These are phyloP conservation scores for Crithidia bombi DNA, from an alignment of 208 protist genomes.

Conservation along the genomic window DNA sequence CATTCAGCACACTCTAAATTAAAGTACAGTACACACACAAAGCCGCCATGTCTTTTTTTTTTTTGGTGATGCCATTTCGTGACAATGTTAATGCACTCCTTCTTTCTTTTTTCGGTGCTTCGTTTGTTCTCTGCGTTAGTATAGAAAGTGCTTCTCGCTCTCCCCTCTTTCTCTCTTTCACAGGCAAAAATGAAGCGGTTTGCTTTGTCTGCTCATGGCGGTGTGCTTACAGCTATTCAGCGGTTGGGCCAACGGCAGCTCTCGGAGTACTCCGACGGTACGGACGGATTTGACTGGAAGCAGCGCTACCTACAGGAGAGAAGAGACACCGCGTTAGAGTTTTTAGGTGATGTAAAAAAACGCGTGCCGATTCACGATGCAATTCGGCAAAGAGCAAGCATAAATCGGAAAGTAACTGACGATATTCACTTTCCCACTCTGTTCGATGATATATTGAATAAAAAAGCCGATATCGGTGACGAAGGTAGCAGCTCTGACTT, in stretches of 20 bases:
- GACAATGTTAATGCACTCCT: neutral
- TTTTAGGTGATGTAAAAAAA: constrained; percentile 76
- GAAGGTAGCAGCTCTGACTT: neutral
- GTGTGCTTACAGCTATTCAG: no score
- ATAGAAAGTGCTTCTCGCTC: no score
- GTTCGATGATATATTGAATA: constrained; percentile 16
- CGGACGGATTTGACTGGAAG: constrained; percentile 77
- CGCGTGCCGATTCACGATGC: constrained; percentile 80
- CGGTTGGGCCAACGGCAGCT: neutral
- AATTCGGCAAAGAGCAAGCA: constrained; percentile 40
- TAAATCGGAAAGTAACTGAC: constrained; percentile 37
- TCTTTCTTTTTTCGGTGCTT: constrained; percentile 1
- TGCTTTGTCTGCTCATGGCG: neutral
- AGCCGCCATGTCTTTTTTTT: constrained; percentile 19
- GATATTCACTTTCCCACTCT: constrained; percentile 26
- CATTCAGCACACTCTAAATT: no score
- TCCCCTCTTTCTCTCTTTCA: no score
- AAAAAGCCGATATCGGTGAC: neutral
- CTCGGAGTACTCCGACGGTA: constrained; percentile 39
- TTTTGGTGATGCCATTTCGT: neutral
- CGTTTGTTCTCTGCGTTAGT: neutral
- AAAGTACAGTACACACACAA: no score
- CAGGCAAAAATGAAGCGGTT: no score
- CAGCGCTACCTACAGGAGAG: constrained; percentile 66
- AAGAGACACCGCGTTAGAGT: constrained; percentile 62